Evolutionary conservation across 495 filamentous ascomycete genomes (phyloP).

Genomic region (Penicillium flavigenum): DNA sequence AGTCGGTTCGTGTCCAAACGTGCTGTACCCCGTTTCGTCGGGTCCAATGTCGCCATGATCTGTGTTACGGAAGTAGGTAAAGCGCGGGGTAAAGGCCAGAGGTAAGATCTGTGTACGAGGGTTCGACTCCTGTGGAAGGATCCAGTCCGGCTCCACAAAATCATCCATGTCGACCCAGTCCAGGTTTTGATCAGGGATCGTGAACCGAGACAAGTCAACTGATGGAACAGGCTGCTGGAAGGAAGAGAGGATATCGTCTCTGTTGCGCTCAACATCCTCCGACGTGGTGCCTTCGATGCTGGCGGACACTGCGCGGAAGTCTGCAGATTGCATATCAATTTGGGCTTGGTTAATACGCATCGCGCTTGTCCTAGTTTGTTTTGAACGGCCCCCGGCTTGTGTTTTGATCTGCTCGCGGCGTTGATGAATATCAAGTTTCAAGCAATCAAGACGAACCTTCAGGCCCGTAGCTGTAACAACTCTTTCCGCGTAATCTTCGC

Average conservation of each 20-base stretch:
- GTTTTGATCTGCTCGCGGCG: slow-evolving; percentile 88
- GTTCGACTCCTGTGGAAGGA: slow-evolving; percentile 83
- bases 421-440: slow-evolving; percentile 95
- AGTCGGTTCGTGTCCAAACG: slow-evolving; percentile 87
- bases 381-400: slow-evolving; percentile 66
- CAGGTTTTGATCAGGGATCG: slow-evolving; percentile 89
- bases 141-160: slow-evolving; percentile 97
- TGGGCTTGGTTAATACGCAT: slow-evolving; percentile 96
- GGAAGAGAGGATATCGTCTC: slow-evolving; percentile 55
- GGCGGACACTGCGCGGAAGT: slow-evolving; percentile 91
- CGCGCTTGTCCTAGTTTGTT: slow-evolving; percentile 73
- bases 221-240: slow-evolving; percentile 53
- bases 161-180: slow-evolving; percentile 99
- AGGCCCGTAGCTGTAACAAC: slow-evolving; percentile 87
- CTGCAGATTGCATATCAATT: slow-evolving; percentile 86
- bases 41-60: slow-evolving; percentile 73
- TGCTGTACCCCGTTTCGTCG: slow-evolving; percentile 71
- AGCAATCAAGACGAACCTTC: slow-evolving; percentile 89
- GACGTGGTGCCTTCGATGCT: slow-evolving; percentile 75
- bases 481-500: slow-evolving; percentile 77
- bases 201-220: slow-evolving; percentile 83
- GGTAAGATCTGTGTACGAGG: slow-evolving; percentile 92
- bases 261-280: slow-evolving; percentile 65
- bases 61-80: slow-evolving; percentile 98
- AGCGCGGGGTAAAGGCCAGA: slow-evolving; percentile 84